Conservation (phyloP, 805 yeast genomes). For the Metschnikowia gelsemii region DNA sequence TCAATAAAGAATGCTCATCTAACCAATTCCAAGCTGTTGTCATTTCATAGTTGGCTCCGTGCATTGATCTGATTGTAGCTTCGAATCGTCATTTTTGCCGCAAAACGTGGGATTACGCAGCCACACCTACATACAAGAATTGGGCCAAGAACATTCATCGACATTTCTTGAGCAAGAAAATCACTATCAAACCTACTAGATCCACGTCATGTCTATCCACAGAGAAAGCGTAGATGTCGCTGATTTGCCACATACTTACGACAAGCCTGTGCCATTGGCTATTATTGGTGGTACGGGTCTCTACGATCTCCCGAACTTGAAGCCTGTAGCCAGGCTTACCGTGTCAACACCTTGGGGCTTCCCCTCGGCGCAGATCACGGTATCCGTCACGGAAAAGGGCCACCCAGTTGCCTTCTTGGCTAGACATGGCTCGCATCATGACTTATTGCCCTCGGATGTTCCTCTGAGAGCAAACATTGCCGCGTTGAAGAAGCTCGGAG, state of each 20-base stretch:
- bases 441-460: constrained; percentile 85
- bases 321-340: constrained; percentile 81
- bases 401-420: constrained; percentile 91
- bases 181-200: neutral
- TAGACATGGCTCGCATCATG: constrained; percentile 91
- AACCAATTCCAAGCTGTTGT: too few relatives aligned
- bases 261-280: constrained; percentile 74
- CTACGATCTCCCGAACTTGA: constrained; percentile 76
- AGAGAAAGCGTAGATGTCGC: constrained; percentile 29
- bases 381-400: constrained; percentile 73
- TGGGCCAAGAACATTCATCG: neutral
- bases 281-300: constrained; percentile 99
- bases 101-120: constrained; percentile 2
- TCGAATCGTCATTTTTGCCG: neutral
- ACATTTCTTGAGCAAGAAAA: too few relatives aligned
- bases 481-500: constrained; percentile 85
- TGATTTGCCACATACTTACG: constrained; percentile 51
- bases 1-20: too few relatives aligned
- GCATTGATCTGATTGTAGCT: too few relatives aligned
- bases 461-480: constrained; percentile 95
- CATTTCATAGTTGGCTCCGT: too few relatives aligned
- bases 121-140: constrained; percentile 3
- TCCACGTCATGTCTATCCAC: constrained; percentile 34
- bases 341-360: constrained; percentile 96
- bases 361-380: constrained; percentile 91